Evolutionary conservation across 2,329 filamentous ascomycete genomes (phyloP).

Genomic region (Pseudogymnoascus sp.): DNA sequence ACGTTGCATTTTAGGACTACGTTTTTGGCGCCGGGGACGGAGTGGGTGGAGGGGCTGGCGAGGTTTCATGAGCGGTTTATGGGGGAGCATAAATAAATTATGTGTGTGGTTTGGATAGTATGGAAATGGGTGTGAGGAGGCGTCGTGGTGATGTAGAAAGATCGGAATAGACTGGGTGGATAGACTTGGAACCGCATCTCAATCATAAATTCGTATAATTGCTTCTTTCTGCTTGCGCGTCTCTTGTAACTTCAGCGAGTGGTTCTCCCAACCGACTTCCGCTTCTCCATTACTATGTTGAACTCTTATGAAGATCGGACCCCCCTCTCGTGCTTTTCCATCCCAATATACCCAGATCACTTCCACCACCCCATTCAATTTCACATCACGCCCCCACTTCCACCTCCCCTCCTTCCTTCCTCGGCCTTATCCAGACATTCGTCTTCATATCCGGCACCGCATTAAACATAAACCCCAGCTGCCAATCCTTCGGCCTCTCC

Average conservation of each 20-base stretch:
- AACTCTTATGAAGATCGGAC: too few relatives aligned
- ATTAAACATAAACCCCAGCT: background rate
- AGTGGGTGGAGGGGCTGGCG: conserved; percentile 81
- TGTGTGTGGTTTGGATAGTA: background rate
- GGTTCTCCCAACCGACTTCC: too few relatives aligned
- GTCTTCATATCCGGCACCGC: background rate
- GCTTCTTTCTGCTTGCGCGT: background rate
- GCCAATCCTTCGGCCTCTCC: background rate
- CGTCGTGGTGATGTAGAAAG: background rate
- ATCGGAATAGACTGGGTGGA: background rate
- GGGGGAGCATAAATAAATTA: conserved; percentile 55
- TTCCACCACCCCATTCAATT: background rate
- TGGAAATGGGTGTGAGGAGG: background rate
- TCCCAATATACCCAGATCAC: background rate
- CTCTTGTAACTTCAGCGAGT: background rate
- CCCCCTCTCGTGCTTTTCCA: too few relatives aligned
- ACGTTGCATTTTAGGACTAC: conserved; percentile 94
- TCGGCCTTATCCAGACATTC: background rate
- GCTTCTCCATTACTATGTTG: too few relatives aligned
- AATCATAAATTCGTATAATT: background rate
- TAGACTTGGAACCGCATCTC: background rate
- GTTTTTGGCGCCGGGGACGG: conserved; percentile 90
- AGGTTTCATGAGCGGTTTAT: conserved; percentile 92
- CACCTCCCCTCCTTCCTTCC: background rate
- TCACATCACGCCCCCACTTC: background rate